phyloP scores from a whole-genome alignment of 352 stramenopile genomes.

The Elongisporangium anandrum region DNA sequence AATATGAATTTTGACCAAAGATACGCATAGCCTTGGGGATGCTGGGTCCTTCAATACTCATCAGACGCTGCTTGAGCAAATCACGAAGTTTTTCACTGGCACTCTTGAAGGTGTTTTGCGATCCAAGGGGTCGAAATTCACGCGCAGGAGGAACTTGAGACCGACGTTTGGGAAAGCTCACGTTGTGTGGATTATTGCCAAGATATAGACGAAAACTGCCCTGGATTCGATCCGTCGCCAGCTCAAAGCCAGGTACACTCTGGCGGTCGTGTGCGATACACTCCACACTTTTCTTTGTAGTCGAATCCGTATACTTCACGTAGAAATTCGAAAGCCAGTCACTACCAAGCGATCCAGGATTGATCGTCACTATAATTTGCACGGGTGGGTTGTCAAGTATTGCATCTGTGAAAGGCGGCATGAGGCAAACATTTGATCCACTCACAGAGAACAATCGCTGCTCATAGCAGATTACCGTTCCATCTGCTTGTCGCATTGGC shows the following conservation, averaged over 20 bases:
- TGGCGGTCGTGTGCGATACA: conserved; percentile 29
- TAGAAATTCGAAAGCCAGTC: conserved; percentile 41
- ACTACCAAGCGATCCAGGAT: conserved; percentile 22
- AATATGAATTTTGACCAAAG: conserved; percentile 45
- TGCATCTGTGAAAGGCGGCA: conserved; percentile 22
- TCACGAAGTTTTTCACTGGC: conserved; percentile 42
- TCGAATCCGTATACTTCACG: conserved; percentile 45
- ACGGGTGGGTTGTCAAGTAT: conserved; percentile 43
- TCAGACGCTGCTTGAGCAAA: conserved; percentile 51
- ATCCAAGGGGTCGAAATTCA: conserved; percentile 16
- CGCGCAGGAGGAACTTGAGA: conserved; percentile 6
- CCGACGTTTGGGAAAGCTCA: conserved; percentile 23
- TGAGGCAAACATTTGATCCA: conserved; percentile 19
- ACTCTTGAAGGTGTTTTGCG: conserved; percentile 12
- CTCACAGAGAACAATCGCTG: conserved; percentile 37
- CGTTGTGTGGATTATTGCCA: conserved; percentile 62
- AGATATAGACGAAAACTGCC: conserved; percentile 56
- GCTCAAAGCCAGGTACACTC: conserved; percentile 6
- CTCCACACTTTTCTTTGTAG: conserved; percentile 36
- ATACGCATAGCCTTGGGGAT: conserved; percentile 53
- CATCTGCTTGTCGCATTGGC: conserved; percentile 26
- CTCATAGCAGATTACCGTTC: conserved; percentile 48
- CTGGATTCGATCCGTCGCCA: conserved; percentile 38
- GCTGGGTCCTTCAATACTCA: conserved; percentile 43
- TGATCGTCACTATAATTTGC: conserved; percentile 50